Conservation (phyloP, 1,139 yeast genomes). For the Hansenula sp. region DNA sequence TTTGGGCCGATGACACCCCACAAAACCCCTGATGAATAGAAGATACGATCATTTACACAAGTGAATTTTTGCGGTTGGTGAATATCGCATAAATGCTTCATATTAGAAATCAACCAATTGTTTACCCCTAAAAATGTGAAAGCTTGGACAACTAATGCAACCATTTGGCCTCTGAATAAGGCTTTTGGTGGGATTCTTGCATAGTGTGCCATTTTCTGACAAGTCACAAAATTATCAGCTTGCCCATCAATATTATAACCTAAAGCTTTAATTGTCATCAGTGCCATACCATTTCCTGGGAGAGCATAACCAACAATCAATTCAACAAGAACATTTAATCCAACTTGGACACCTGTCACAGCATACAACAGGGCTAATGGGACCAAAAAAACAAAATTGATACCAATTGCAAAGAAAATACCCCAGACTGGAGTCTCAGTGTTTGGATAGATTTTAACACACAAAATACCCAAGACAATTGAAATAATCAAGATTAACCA, state of each 20-base stretch:
- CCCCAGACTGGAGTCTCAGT: constrained; percentile 45
- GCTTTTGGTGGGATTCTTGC: constrained; percentile 59
- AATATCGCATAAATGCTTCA: constrained; percentile 44
- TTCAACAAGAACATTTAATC: constrained; percentile 57
- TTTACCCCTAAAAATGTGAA: constrained; percentile 51
- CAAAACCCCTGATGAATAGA: constrained; percentile 49
- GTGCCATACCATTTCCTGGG: constrained; percentile 61
- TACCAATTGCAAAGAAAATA: constrained; percentile 51
- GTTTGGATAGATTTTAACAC: constrained; percentile 42
- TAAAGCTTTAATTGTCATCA: constrained; percentile 54
- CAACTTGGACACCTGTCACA: constrained; percentile 49
- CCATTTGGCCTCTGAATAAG: constrained; percentile 53
- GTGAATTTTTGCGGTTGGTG: constrained; percentile 38
- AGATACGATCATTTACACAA: constrained; percentile 43
- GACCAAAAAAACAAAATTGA: constrained; percentile 51
- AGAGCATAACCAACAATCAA: constrained; percentile 59
- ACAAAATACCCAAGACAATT: constrained; percentile 43
- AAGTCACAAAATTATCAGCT: constrained; percentile 53
- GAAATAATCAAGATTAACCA: constrained; percentile 43
- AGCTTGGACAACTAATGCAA: constrained; percentile 39
- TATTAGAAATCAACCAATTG: constrained; percentile 46
- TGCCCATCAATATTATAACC: constrained; percentile 61
- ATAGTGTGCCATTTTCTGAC: constrained; percentile 61
- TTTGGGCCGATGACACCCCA: constrained; percentile 72
- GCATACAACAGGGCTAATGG: constrained; percentile 47